Evolutionary conservation across 345 rosid species (phyloP), one percentile per base, ranked within the genome.

Genomic region (Gossypium thurberi): DNA sequence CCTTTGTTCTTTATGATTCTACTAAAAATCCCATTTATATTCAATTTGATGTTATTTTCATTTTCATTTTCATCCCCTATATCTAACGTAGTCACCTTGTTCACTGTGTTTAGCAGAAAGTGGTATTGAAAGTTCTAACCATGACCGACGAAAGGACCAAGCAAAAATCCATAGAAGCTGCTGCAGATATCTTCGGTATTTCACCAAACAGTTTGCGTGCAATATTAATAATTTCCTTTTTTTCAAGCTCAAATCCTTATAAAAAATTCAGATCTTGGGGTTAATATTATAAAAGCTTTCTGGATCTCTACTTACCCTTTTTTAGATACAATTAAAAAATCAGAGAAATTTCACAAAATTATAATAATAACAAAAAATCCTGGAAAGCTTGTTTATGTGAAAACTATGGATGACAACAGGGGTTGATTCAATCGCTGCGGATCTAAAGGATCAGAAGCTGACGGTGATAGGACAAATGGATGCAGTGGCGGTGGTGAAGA

Each of bases 61-160:
- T 14, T 12, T 9, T 68, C 23, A 6, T 12, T 28, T 15, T 42
- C 56, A 1, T 44, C 48, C 12, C 13, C 48, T 44, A 44, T 46
- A 3, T 46, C 50, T 46, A 12, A 46, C 7, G 8, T 43, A 37
- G 40, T 13, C 42, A 0, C 56, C 40, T 5, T 40, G 40, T 53
- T 52, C 7, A 3, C 43, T n/a, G 20, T 33, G 9, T 37, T 14
- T 66, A 72, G 85, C 87, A 85, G 92, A 94, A 94, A 81, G 81
- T 90, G 78, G 91, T 94, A 63, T 43, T 94, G 66, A 94, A 88
- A 88, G 87, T 94, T 28, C 73, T 90, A 81, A 91, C 96, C 77
- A 94, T 94, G 96, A 91, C 96, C 9, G 96, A 94, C 69, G 97
- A 90, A 1, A 94, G 82, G 77, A 89, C 96, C 5, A 94, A 90